Conservation (phyloP, 2,329 filamentous ascomycete genomes). For the Pestalotiopsis sp. region DNA sequence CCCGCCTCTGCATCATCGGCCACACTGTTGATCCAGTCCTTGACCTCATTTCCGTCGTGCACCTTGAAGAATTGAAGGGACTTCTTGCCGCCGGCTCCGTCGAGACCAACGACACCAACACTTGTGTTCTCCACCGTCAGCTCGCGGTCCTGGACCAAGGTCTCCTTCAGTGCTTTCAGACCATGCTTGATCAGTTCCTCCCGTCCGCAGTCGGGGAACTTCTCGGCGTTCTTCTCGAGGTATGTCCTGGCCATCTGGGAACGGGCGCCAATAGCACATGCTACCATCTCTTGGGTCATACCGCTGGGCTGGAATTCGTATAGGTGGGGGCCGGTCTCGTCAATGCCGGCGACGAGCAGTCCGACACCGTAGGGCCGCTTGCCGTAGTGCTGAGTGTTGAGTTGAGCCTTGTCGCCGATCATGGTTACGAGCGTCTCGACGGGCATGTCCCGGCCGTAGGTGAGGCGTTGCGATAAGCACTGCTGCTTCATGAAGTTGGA, state of each 20-base stretch:
- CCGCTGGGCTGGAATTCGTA: conserved; percentile 98
- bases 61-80: conserved; percentile 80
- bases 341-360: conserved; percentile 87
- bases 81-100: conserved; percentile 48
- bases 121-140: conserved; percentile 96
- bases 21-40: conserved; percentile 79
- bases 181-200: conserved; percentile 93
- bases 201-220: conserved; percentile 72
- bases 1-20: conserved; percentile 54
- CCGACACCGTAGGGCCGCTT: conserved; percentile 96
- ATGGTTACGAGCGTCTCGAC: conserved; percentile 85
- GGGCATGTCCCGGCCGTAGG: conserved; percentile 91
- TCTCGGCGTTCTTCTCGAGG: conserved; percentile 85
- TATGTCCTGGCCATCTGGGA: conserved; percentile 98
- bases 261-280: conserved; percentile 92
- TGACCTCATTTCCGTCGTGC: conserved; percentile 85
- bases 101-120: conserved; percentile 76
- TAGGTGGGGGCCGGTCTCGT: conserved; percentile 90
- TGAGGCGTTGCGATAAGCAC: conserved; percentile 91
- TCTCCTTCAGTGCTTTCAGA: conserved; percentile 89
- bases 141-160: conserved; percentile 94
- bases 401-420: conserved; percentile 95
- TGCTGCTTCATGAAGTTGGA: conserved; percentile 99
- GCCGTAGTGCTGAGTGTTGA: conserved; percentile 97
- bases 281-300: conserved; percentile 95